Base-by-base conservation (phyloP, 768 basidiomycete genomes). In the Tricholoma saponaceum region DNA sequence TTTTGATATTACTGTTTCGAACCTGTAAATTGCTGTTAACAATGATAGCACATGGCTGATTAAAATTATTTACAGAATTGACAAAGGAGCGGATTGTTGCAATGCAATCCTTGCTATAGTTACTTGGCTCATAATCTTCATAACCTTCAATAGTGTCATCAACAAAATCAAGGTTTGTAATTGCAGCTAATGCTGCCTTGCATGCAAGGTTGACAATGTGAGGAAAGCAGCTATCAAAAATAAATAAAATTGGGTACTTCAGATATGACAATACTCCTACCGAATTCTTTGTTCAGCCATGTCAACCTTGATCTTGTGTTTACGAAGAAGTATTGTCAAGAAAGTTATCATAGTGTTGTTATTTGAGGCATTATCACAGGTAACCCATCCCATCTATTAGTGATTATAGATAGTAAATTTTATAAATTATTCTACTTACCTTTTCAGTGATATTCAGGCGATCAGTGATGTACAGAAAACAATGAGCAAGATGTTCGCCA, bases 191-290 rank as follows among this genome's bases (percentile, higher is more conserved):
- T n/a, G 71, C 58, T 18, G 68, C 67, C 49, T 72, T 64, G 56
- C 69, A 69, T 35, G 69, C 70, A 12, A 72, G 59, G 44, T 73
- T 72, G 14, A 72, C 62, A 35, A 72, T 66, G 58, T 72, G 70
- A 3, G 69, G 68, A 56, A 71, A 72, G 47, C 70, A 72, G 32
- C 69, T 70, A 52, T 26, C n/a, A 37, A 37, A 37, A 56, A 52
- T 20, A 28, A 23, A 30, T 33, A 30, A 55, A 37, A 37, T 37
- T 37, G 35, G 35, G 14, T 37, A 37, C 14, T 37, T 37, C 35
- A 37, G 35, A 37, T 37, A 22, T 35, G 23, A 37, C 10, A 9
- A 37, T 37, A 30, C 47, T n/a, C 41, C 35, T 59, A 67, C 66
- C 64, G 3, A 35, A 67, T 66, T 2, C 56, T 35, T 9, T 44